phyloP scores from a whole-genome alignment of 2,329 filamentous ascomycete genomes.

The Fusarium haematococcum region DNA sequence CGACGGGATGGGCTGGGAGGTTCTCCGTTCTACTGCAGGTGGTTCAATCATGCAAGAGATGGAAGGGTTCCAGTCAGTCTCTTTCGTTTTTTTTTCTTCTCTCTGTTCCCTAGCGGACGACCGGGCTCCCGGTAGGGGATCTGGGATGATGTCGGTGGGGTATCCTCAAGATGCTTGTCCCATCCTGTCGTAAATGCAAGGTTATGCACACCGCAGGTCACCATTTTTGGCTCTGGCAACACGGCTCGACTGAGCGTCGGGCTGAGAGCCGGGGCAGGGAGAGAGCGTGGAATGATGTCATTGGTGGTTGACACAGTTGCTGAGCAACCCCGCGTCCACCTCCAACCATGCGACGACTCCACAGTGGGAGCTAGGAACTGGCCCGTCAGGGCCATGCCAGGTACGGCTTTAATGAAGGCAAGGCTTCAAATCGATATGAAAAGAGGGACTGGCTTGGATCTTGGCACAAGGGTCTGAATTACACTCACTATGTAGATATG shows the following conservation, averaged over 20 bases:
- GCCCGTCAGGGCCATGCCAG: not conserved
- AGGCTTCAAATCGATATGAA: not conserved
- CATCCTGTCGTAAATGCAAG: constrained; percentile 31
- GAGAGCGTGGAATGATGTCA: constrained; percentile 44
- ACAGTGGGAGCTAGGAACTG: not conserved
- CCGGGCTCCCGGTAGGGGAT: constrained; percentile 31
- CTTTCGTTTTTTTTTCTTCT: constrained; percentile 16
- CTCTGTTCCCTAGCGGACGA: constrained; percentile 23
- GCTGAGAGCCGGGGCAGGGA: constrained; percentile 8
- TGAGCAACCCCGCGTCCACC: constrained; percentile 42
- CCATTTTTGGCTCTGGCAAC: constrained; percentile 28
- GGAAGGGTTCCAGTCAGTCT: constrained; percentile 7
- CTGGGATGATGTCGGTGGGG: constrained; percentile 38
- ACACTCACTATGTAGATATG: constrained; percentile 2
- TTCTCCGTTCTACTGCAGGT: constrained; percentile 28
- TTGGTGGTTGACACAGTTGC: constrained; percentile 42
- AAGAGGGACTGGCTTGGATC: not conserved
- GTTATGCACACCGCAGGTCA: constrained; percentile 28
- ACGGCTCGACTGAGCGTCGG: constrained; percentile 21
- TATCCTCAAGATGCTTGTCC: constrained; percentile 14
- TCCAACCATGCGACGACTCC: constrained; percentile 16
- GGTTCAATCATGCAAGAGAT: constrained; percentile 22
- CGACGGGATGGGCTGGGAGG: constrained; percentile 2
- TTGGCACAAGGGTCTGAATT: not conserved
- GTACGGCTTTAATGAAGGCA: not conserved